Percentiles rank a stretch among this genome's conserved stretches.
These are phyloP conservation scores for Fusarium sp. DNA, from an alignment of 2,329 filamentous ascomycete species.

Conservation along the genomic window DNA sequence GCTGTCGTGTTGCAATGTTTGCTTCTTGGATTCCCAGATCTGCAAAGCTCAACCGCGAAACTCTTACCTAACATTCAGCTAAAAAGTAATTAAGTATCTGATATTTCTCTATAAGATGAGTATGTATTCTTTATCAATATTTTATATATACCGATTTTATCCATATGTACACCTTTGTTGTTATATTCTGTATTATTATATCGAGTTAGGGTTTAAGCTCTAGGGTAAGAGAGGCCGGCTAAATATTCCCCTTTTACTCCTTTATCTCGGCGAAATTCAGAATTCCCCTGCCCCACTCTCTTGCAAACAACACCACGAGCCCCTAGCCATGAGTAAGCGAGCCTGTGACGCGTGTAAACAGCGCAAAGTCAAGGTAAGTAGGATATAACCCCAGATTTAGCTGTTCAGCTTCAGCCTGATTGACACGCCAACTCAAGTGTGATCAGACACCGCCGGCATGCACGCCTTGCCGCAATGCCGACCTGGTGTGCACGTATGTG, in stretches of 20 bases:
- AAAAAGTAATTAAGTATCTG: too few species aligned
- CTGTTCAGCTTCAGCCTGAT: background rate
- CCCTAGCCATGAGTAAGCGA: background rate
- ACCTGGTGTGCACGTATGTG: constrained; percentile 6
- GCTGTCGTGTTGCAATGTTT: too few species aligned
- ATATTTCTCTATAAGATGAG: too few species aligned
- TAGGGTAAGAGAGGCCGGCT: background rate
- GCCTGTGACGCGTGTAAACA: background rate
- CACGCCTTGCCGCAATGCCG: constrained; percentile 9
- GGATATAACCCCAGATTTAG: too few species aligned
- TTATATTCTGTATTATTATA: background rate
- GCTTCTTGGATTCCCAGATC: too few species aligned
- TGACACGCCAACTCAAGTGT: constrained; percentile 5
- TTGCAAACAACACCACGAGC: background rate
- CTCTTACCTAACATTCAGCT: too few species aligned
- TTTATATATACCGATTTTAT: too few species aligned
- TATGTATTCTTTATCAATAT: too few species aligned
- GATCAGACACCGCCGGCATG: constrained; percentile 8
- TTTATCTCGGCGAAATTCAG: background rate
- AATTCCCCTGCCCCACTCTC: background rate
- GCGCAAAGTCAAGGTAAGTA: background rate
- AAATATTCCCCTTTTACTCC: background rate
- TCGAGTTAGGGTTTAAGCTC: background rate
- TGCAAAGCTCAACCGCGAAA: too few species aligned
- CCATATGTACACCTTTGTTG: too few species aligned